These are phyloP conservation scores for Chaetomidium leptoderma DNA, from an alignment of 495 filamentous ascomycete species.

Conservation along the genomic window DNA sequence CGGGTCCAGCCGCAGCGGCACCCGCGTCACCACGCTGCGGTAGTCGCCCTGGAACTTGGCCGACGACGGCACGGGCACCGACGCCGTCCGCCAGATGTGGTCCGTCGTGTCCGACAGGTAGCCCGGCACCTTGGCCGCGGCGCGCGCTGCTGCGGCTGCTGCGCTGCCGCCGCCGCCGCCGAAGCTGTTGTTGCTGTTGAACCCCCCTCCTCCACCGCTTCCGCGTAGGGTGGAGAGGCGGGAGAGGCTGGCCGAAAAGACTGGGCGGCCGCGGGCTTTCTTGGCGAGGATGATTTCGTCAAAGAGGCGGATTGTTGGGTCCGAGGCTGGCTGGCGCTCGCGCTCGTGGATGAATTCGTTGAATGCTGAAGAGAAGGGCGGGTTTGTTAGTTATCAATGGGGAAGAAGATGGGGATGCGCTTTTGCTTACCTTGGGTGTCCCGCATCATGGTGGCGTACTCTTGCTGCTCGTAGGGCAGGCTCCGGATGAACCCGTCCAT, in stretches of 20 bases:
- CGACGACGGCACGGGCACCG: constrained; percentile 68
- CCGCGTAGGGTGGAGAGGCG: constrained; percentile 48
- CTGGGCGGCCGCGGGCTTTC: constrained; percentile 70
- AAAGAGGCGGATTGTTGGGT: constrained; percentile 77
- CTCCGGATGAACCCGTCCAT: constrained; percentile 90
- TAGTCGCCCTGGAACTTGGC: constrained; percentile 70
- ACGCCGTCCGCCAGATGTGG: constrained; percentile 88
- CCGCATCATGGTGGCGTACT: constrained; percentile 80
- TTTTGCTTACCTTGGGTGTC: constrained; percentile 94
- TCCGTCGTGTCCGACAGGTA: constrained; percentile 84
- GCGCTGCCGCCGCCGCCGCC: constrained; percentile 4
- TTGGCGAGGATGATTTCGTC: constrained; percentile 95
- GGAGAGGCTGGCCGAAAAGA: constrained; percentile 49
- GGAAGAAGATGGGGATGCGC: constrained; percentile 21
- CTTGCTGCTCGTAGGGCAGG: constrained; percentile 83
- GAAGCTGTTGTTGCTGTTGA: constrained; percentile 26
- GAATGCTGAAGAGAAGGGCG: constrained; percentile 54
- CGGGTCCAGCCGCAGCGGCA: constrained; percentile 79
- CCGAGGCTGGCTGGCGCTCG: constrained; percentile 55
- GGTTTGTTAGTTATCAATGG: not conserved
- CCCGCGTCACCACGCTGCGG: constrained; percentile 47
- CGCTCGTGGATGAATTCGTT: constrained; percentile 96
- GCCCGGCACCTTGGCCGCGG: constrained; percentile 47
- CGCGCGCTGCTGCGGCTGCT: not conserved
- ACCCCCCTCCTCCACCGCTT: constrained; percentile 33